phyloP scores from a whole-genome alignment of 257 asterid genomes.

The Dorcoceras hygrometricum region DNA sequence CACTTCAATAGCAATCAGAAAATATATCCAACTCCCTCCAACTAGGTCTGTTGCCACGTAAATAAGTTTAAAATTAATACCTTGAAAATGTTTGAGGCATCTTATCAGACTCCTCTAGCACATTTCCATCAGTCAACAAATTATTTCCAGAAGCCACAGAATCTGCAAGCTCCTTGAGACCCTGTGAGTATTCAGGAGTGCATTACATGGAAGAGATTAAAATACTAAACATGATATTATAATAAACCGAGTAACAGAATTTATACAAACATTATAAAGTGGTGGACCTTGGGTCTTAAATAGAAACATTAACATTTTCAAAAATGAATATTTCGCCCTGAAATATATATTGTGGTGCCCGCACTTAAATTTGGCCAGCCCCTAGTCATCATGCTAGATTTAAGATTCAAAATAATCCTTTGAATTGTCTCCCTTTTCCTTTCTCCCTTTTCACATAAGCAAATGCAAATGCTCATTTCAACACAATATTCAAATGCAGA shows the following conservation, averaged over 20 bases:
- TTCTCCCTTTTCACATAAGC: not conserved
- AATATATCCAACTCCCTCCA: too few relatives aligned
- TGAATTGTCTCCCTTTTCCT: not conserved
- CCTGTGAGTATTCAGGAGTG: conserved; percentile 37
- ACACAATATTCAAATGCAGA: not conserved
- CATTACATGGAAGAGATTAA: not conserved
- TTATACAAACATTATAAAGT: not conserved
- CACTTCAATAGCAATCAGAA: too few relatives aligned
- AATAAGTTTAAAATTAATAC: conserved; percentile 24
- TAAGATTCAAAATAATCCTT: not conserved
- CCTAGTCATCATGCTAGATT: not conserved
- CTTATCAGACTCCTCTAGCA: conserved; percentile 36
- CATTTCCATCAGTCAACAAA: conserved; percentile 41
- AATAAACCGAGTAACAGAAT: not conserved
- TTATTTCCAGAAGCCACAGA: conserved; percentile 27
- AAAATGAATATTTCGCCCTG: too few relatives aligned
- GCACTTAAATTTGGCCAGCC: too few relatives aligned
- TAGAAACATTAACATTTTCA: too few relatives aligned
- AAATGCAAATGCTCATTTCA: not conserved
- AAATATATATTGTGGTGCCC: too few relatives aligned
- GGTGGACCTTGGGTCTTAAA: too few relatives aligned
- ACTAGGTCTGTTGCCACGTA: too few relatives aligned
- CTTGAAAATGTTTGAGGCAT: conserved; percentile 34
- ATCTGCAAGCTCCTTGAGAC: conserved; percentile 65
- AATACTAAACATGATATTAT: not conserved